phyloP scores from a whole-genome alignment of 257 asterid species.

The Solanum bulbocastanum region DNA sequence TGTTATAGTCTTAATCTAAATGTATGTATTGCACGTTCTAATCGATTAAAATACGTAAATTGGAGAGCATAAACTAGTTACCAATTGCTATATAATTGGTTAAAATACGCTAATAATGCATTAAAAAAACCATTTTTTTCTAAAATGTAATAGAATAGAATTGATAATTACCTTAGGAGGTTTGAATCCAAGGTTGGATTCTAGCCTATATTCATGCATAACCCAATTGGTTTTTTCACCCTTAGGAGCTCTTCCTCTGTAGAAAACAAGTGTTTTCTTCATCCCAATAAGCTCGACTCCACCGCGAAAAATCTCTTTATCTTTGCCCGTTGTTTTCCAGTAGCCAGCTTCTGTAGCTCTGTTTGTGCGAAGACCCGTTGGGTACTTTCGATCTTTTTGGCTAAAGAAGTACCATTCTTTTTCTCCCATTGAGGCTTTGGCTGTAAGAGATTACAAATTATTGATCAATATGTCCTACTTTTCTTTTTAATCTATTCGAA shows the following conservation, averaged over 20 bases:
- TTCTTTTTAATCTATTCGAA: not conserved
- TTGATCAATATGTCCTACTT: too few species aligned
- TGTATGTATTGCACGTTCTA: too few species aligned
- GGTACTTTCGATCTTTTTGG: conserved; percentile 70
- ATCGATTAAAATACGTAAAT: too few species aligned
- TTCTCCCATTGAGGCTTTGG: conserved; percentile 82
- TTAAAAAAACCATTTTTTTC: too few species aligned
- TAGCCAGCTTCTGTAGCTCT: conserved; percentile 81
- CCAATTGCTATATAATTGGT: too few species aligned
- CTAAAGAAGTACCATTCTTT: conserved; percentile 85
- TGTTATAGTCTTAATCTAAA: too few species aligned
- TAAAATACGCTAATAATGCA: too few species aligned
- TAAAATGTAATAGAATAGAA: not conserved
- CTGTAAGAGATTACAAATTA: conserved; percentile 9
- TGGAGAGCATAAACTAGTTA: too few species aligned
- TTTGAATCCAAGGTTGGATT: conserved; percentile 39
- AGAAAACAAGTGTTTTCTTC: conserved; percentile 85
- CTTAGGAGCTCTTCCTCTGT: conserved; percentile 82
- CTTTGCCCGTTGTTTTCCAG: conserved; percentile 87
- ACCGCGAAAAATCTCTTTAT: conserved; percentile 62
- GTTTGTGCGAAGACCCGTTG: conserved; percentile 66
- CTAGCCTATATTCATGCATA: conserved; percentile 73
- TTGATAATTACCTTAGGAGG: conserved; percentile 22
- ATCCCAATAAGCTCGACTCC: conserved; percentile 46
- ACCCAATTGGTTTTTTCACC: conserved; percentile 90